A percentile compares a stretch with the other conserved stretches of the same genome.
phyloP scores from a whole-genome alignment of 2,329 filamentous ascomycete genomes.

The Paraconiothyrium sp. region DNA sequence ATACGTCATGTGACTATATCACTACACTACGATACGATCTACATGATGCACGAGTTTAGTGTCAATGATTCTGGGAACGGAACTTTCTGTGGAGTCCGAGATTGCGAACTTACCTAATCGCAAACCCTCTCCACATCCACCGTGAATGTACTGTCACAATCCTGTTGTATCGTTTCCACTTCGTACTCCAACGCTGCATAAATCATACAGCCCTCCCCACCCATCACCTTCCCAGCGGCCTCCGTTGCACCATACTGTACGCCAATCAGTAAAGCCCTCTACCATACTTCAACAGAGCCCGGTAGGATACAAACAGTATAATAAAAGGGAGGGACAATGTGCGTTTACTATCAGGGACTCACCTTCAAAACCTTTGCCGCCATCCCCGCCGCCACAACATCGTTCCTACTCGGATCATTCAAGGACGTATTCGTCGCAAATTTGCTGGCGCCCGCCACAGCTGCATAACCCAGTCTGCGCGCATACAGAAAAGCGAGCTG shows the following conservation, averaged over 20 bases:
- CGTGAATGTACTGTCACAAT: slow-evolving; percentile 8
- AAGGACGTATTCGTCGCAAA: slow-evolving; percentile 12
- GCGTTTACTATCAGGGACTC: neutral
- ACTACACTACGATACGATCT: too few species aligned
- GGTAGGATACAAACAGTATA: too few species aligned
- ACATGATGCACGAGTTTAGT: too few species aligned
- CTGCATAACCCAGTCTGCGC: slow-evolving; percentile 18
- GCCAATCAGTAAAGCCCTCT: neutral
- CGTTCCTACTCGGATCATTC: slow-evolving; percentile 18
- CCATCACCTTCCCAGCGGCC: slow-evolving; percentile 16
- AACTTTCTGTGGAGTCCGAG: neutral
- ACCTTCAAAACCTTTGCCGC: slow-evolving; percentile 14
- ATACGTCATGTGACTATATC: too few species aligned
- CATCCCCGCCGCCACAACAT: slow-evolving; percentile 17
- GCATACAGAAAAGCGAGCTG: slow-evolving; percentile 20
- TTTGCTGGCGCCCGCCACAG: slow-evolving; percentile 17
- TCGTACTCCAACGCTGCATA: slow-evolving; percentile 20
- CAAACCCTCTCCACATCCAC: slow-evolving; percentile 17
- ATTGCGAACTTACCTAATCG: neutral
- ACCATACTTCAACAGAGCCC: too few species aligned
- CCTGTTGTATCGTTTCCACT: slow-evolving; percentile 11
- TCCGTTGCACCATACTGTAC: slow-evolving; percentile 15
- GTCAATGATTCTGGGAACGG: too few species aligned
- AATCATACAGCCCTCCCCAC: slow-evolving; percentile 21
- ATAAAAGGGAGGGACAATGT: too few species aligned